These are phyloP conservation scores for Malania oleifera DNA, from an alignment of 164 flowering plant genomes.

Conservation along the genomic window DNA sequence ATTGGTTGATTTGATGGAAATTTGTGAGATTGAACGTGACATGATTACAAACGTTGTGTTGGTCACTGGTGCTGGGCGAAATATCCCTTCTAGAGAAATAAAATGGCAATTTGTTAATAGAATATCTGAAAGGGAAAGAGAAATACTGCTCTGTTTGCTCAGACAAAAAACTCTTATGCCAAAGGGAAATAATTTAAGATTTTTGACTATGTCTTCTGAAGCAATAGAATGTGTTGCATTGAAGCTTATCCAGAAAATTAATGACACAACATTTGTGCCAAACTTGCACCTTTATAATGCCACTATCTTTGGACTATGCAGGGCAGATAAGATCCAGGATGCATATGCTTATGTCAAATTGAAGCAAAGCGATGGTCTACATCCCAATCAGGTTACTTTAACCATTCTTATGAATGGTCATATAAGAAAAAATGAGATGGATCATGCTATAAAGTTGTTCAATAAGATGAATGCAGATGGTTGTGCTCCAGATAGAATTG, in stretches of 20 bases:
- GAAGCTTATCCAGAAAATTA: slow-evolving; percentile 25
- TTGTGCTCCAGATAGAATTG: slow-evolving; percentile 35
- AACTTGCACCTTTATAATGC: slow-evolving; percentile 45
- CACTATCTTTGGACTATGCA: slow-evolving; percentile 42
- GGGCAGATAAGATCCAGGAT: slow-evolving; percentile 32
- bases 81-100: slow-evolving; percentile 20
- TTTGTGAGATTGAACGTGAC: slow-evolving; percentile 34
- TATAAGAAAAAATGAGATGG: slow-evolving; percentile 32
- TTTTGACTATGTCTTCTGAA: slow-evolving; percentile 18
- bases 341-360: slow-evolving; percentile 38
- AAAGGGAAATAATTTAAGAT: slow-evolving; percentile 1
- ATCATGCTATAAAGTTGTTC: slow-evolving; percentile 39
- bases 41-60: slow-evolving; percentile 33
- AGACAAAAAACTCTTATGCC: slow-evolving; percentile 17
- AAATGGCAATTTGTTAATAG: slow-evolving; percentile 10
- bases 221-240: slow-evolving; percentile 26
- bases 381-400: slow-evolving; percentile 56
- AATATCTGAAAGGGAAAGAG: slow-evolving; percentile 21
- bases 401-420: slow-evolving; percentile 52
- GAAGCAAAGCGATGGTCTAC: slow-evolving; percentile 37
- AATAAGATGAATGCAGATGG: slow-evolving; percentile 42
- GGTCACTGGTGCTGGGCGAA: slow-evolving; percentile 43
- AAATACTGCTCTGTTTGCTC: slow-evolving; percentile 34
- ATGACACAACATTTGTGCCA: slow-evolving; percentile 20
- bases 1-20: slow-evolving; percentile 46